Evolutionary conservation across 2,329 filamentous ascomycete species (phyloP), one percentile per base, ranked within the genome.

Genomic region (Diaporthe nobilis): DNA sequence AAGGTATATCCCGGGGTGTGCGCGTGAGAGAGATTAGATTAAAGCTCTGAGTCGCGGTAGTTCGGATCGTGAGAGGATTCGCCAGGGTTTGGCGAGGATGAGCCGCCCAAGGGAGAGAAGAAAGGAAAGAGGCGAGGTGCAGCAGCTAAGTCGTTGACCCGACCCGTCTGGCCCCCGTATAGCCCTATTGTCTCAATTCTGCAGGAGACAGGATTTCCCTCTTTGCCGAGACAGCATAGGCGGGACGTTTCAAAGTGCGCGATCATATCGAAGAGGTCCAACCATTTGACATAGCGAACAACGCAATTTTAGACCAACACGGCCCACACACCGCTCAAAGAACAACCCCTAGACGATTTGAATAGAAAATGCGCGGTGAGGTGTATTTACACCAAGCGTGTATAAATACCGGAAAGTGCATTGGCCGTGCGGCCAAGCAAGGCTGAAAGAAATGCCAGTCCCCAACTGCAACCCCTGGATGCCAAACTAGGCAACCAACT

Each of bases 11-110:
- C 63, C 28, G 20, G 20, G 63, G 31, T 7, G 10, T 20, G 28
- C 28, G 42, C 31, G 7, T 34, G 7, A 8, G 10, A 10, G 15
- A 10, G 13, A 25, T 37, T 68, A 53, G 63, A 68, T 68, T 68
- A 31, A 47, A 47, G 10, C 22, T 68, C 63, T 68, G 63, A 68
- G 63, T 68, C 63, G 63, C 63, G 44, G 63, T 37, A 51, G 44
- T 68, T 68, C 63, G 63, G 60, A 39, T 53, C 47, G 22, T 20
- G 47, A 68, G 44, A 68, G 44, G 63, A 68, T 68, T 68, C 47
- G 63, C 31, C 22, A 12, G 28, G 12, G 31, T 68, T 68, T 25
- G 63, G 63, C 63, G 44, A 68, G 22, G 1, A 37, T 37, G 34
- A 51, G 42, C 63, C 63, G 63, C 44, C 44, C 63, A 68, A 68